Evolutionary conservation across 2,329 filamentous ascomycete genomes (phyloP).

Genomic region (Trichophyton benhamiae): DNA sequence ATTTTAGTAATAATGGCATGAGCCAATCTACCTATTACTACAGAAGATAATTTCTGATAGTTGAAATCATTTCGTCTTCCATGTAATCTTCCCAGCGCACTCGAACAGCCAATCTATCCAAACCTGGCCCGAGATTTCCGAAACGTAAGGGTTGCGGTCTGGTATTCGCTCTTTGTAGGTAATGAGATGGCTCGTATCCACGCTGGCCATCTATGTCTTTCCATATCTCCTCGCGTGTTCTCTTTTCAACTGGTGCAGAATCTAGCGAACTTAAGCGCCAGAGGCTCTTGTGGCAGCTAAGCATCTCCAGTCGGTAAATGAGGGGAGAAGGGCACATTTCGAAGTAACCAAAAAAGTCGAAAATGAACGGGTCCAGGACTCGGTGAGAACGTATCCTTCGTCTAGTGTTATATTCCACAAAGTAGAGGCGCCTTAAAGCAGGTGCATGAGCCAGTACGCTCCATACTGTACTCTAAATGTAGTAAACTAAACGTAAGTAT

Average conservation of each 20-base stretch:
- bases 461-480: background rate
- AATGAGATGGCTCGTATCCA: too few species aligned
- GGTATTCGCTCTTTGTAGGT: too few species aligned
- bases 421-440: background rate
- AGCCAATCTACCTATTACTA: background rate
- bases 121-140: too few species aligned
- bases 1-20: background rate
- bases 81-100: background rate
- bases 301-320: background rate
- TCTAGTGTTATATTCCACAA: background rate
- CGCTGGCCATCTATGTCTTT: too few species aligned
- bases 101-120: background rate
- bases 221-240: too few species aligned
- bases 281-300: background rate
- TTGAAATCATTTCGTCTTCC: background rate
- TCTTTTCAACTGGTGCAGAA: too few species aligned
- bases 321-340: background rate
- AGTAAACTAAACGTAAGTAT: background rate
- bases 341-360: background rate
- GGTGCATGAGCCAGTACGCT: background rate
- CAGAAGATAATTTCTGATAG: too few species aligned
- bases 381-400: background rate
- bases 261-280: background rate
- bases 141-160: too few species aligned
- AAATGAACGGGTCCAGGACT: background rate